Evolutionary conservation across 1,284 basidiomycete genomes (phyloP).

Genomic region (Tilletiopsis washingtonensis): DNA sequence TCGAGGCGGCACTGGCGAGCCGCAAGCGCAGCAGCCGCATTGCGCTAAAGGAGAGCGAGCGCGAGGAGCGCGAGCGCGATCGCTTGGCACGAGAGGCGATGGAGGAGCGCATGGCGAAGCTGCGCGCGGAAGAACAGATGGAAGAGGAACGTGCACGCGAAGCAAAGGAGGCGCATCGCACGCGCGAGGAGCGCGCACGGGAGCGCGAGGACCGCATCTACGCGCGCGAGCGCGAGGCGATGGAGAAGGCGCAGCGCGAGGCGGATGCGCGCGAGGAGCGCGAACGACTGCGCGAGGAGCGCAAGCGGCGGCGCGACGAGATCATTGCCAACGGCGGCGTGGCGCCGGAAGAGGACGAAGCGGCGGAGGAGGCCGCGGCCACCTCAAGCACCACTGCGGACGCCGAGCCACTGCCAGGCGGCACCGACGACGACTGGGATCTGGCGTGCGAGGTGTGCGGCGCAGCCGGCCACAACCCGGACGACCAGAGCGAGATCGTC

Average conservation of each 20-base stretch:
- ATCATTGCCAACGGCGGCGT: conserved; percentile 51
- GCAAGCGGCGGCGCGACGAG: conserved; percentile 57
- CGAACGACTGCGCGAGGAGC: conserved; percentile 49
- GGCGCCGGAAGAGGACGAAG: neutral
- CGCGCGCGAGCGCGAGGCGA: conserved; percentile 44
- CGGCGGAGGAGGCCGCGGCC: neutral
- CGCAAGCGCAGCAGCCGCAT: conserved; percentile 77
- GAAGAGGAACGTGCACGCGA: conserved; percentile 51
- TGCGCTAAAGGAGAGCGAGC: conserved; percentile 56
- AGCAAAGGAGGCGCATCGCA: conserved; percentile 49
- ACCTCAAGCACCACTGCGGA: neutral
- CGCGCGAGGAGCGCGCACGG: conserved; percentile 47
- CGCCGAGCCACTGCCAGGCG: conserved; percentile 4
- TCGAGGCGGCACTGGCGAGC: conserved; percentile 59
- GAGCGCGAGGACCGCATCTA: conserved; percentile 50
- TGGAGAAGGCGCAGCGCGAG: conserved; percentile 27
- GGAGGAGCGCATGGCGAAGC: conserved; percentile 50
- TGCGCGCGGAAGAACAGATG: conserved; percentile 55
- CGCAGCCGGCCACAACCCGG: conserved; percentile 63
- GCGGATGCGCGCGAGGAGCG: conserved; percentile 29
- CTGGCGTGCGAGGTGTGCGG: conserved; percentile 75
- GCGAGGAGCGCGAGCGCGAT: conserved; percentile 53
- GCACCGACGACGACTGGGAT: conserved; percentile 62
- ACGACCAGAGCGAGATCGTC: conserved; percentile 66
- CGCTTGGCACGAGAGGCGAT: conserved; percentile 49